Conservation (phyloP, 2,329 filamentous ascomycete species). For the Aureobasidium musti region DNA sequence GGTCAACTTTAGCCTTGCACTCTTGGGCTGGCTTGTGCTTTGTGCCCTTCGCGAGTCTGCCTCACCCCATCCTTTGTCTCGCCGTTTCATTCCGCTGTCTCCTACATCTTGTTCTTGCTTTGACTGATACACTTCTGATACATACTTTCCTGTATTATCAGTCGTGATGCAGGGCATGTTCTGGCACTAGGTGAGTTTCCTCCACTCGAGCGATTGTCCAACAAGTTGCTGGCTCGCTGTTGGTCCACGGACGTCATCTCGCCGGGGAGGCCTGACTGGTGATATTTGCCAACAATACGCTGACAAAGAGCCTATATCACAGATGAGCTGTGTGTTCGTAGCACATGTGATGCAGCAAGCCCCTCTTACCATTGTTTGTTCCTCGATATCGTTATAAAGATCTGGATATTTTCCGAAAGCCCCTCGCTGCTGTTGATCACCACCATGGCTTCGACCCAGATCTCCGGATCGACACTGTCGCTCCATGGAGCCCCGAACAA, state of each 20-base stretch:
- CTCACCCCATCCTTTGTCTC: conserved; percentile 24
- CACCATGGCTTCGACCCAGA: conserved; percentile 26
- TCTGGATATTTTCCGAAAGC: background rate
- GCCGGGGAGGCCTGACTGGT: conserved; percentile 27
- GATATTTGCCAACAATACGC: conserved; percentile 23
- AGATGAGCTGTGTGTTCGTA: conserved; percentile 22
- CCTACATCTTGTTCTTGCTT: conserved; percentile 14
- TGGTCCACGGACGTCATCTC: conserved; percentile 21
- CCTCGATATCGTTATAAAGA: conserved; percentile 3
- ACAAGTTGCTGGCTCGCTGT: conserved; percentile 4
- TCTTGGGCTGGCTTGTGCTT: conserved; percentile 18
- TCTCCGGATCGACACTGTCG: conserved; percentile 30
- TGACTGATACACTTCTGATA: background rate
- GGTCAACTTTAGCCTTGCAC: conserved; percentile 16
- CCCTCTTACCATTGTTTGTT: conserved; percentile 4
- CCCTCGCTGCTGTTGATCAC: conserved; percentile 22
- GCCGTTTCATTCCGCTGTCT: conserved; percentile 18
- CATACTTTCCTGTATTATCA: conserved; percentile 25
- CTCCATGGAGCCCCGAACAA: conserved; percentile 36
- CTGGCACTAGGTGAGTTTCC: conserved; percentile 26
- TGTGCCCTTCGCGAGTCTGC: conserved; percentile 11
- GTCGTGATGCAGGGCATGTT: conserved; percentile 20
- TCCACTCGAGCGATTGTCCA: background rate
- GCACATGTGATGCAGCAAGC: conserved; percentile 28
- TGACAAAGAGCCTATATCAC: conserved; percentile 11